Percentiles rank a stretch among this genome's conserved stretches.
phyloP scores from a whole-genome alignment of 306 rosid genomes.

The Prunus davidiana region DNA sequence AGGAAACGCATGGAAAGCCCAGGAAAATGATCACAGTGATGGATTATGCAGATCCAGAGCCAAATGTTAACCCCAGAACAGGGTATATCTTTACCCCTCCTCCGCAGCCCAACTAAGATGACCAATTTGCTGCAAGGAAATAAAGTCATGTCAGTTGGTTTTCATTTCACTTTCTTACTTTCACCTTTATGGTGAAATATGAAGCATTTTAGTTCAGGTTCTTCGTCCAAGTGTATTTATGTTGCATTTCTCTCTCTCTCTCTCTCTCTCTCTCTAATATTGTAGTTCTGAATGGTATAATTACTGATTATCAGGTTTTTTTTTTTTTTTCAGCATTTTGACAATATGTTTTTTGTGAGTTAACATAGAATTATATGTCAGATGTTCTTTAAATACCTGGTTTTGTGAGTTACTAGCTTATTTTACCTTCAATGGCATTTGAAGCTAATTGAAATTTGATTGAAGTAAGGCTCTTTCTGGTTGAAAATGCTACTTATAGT shows the following conservation, averaged over 20 bases:
- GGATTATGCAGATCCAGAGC: constrained; percentile 73
- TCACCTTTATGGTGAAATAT: not conserved
- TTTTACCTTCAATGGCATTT: not conserved
- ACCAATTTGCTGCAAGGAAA: constrained; percentile 6
- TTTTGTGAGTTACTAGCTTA: no score
- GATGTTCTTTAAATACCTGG: no score
- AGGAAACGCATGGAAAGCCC: constrained; percentile 25
- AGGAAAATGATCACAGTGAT: constrained; percentile 27
- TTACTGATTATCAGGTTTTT: not conserved
- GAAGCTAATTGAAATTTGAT: not conserved
- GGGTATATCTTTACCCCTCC: constrained; percentile 39
- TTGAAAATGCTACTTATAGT: no score
- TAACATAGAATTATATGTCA: no score
- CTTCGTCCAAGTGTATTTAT: not conserved
- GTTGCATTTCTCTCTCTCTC: not conserved
- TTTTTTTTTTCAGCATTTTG: not conserved
- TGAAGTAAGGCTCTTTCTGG: no score
- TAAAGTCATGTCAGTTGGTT: not conserved
- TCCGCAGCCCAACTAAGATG: constrained; percentile 30
- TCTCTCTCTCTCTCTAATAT: not conserved
- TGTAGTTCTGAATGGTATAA: not conserved
- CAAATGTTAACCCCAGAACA: constrained; percentile 66
- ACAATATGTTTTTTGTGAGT: not conserved
- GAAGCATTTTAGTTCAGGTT: not conserved
- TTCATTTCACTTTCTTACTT: not conserved